Percentiles rank a stretch among this genome's conserved stretches.
phyloP scores from a whole-genome alignment of 495 filamentous ascomycete species.

The Viridothelium virens region DNA sequence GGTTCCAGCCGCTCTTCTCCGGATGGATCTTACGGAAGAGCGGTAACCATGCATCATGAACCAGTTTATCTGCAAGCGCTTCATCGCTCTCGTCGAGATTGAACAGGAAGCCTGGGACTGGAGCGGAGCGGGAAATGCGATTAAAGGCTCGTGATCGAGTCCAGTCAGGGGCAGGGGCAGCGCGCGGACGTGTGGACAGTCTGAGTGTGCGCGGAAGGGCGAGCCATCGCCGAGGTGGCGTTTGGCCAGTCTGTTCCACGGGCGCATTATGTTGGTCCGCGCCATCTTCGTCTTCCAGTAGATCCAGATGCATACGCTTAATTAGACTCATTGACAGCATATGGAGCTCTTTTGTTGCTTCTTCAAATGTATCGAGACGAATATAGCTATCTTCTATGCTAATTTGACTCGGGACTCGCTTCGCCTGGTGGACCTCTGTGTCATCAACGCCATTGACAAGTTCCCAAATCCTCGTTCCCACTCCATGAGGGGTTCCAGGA shows the following conservation, averaged over 20 bases:
- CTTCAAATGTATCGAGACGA: conserved; percentile 52
- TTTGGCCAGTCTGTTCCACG: not conserved
- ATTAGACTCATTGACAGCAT: conserved; percentile 62
- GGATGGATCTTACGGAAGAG: conserved; percentile 71
- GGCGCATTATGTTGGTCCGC: conserved; percentile 16
- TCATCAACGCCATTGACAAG: conserved; percentile 57
- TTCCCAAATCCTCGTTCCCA: conserved; percentile 55
- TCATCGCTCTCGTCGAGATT: conserved; percentile 50
- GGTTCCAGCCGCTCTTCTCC: conserved; percentile 61
- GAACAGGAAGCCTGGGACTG: conserved; percentile 64
- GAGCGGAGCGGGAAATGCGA: conserved; percentile 59
- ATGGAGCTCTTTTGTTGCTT: conserved; percentile 56
- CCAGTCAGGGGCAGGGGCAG: conserved; percentile 47
- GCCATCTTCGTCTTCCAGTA: conserved; percentile 47
- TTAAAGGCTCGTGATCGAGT: conserved; percentile 45
- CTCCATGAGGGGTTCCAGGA: conserved; percentile 58
- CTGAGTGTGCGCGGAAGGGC: conserved; percentile 65
- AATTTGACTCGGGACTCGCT: conserved; percentile 75
- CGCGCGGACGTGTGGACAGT: conserved; percentile 64
- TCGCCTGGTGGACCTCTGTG: conserved; percentile 60
- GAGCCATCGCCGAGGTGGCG: conserved; percentile 47
- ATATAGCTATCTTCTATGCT: conserved; percentile 89
- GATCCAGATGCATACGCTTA: conserved; percentile 67
- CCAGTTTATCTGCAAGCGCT: conserved; percentile 57
- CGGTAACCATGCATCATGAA: conserved; percentile 54